Evolutionary conservation across 2,329 filamentous ascomycete species (phyloP), one percentile per base, ranked within the genome.

Genomic region (Epichloe typhina): DNA sequence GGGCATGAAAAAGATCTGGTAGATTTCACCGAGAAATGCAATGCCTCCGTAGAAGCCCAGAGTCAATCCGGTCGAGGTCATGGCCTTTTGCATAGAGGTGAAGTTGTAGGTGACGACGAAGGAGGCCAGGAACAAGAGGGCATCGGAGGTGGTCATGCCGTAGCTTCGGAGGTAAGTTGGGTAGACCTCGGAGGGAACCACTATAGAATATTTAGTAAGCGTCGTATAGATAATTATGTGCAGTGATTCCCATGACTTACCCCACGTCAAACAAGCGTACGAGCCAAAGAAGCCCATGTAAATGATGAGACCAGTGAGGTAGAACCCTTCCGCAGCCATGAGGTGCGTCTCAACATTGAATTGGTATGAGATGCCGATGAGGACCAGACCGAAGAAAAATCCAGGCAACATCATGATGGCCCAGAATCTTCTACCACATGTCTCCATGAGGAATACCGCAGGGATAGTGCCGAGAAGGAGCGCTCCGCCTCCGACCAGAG

Each of bases 31-130:
- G 0, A 87, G 9, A 0, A 84, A 73, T 0, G 83, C 83, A 50
- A 87, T 86, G 15, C 84, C 84, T 4, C 84, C 83, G 62, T 86
- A 88, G 66, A 88, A 87, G 3, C 84, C 84, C 0, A 87, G 72
- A 0, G 77, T 72, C 0, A 87, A 69, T 9, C 84, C 83, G 1
- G 81, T 85, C 36, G 67, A 71, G 7, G 73, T 77, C 75, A 88
- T 84, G n/a, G 78, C 76, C 0, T 75, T 63, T 63, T 84, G 78
- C 84, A 87, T 88, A 9, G 72, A 72, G 0, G 75, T 74, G 67
- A 87, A 88, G 72, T 86, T 86, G 72, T 86, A 87, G 9, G 83
- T 87, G 48, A 87, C 82, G 57, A 86, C 73, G 68, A 86, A 87
- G 2, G 80, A 83, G 49, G 76, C 79, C 21, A 87, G 72, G 75